Base-by-base conservation (phyloP, 495 filamentous ascomycete species). In the Melanomma pulvis-pyrius region DNA sequence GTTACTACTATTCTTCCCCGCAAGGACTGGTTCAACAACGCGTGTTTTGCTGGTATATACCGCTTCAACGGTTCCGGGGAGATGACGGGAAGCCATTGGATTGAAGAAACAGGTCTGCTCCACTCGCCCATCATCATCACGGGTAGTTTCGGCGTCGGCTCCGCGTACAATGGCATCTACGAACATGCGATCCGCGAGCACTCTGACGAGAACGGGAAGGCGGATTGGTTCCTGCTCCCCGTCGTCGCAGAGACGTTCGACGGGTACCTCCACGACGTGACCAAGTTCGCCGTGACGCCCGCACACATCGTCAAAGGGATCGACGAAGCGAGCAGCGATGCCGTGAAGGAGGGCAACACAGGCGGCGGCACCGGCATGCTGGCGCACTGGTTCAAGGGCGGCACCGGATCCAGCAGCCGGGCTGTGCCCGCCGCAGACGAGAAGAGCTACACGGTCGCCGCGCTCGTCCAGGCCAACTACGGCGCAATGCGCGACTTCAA, bases 341-440 rank as follows among this genome's bases (percentile, higher is more conserved):
- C 71, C 1, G 82, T 85, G 7, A 63, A 70, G 48, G 82, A 85
- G 72, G 83, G 83, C 0, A 81, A 80, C 51, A 79, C 76, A 0
- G 82, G 82, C 4, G 83, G 83, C 17, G 82, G 83, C 1, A 80
- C 81, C 21, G 83, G 83, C 28, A 84, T 83, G 82, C 73, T 80
- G 12, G 81, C 78, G 61, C 79, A 83, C 60, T 76, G 75, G 57
- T 83, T 79, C 66, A 83, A 83, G 67, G 82, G 80, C 1, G 82
- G 82, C 11, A 84, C 82, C 6, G 81, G 82, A 22, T 80, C 76
- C 1, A 76, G 78, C 22, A 82, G 79, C 63, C 72, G 83, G 21
- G 32, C 82, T 0, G 74, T 84, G 9, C 51, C 39, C 11, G 71
- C 51, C 15, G 72, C 70, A 15, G 63, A 76, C 13, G 76, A 74